Base-by-base conservation (phyloP, 2,329 filamentous ascomycete genomes). In the Hypoxylon sp. region DNA sequence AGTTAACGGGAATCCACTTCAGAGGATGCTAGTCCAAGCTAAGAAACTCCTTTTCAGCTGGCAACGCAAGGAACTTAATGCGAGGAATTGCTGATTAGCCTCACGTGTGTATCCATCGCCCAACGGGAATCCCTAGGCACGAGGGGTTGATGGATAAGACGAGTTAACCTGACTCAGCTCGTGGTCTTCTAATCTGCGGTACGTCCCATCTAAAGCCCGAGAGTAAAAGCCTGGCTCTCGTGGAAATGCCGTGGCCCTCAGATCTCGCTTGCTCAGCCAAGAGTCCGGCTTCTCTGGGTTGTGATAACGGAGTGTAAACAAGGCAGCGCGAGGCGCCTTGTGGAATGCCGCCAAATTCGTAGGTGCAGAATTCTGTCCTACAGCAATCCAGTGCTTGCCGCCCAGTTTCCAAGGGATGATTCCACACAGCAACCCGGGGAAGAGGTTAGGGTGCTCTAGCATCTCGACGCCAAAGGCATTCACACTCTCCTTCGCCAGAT, bases 371-470 rank as follows among this genome's bases (percentile, higher is more conserved):
- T 59, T 54, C 27, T 60, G 34, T 41, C 59, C 34, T 43, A 78
- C 74, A 3, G 68, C 68, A 3, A 75, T 67, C 65, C 71, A 78
- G 6, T 73, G 73, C 57, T 85, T 85, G 1, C 89, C 85, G 0
- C 94, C 94, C 2, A 97, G 79, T 63, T 90, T 87, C 3, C 90
- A 87, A 0, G 89, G 88, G 8, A 97, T 92, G 1, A 98, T 88
- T 0, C 87, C 87, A 2, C 88, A 87, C 72, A 98, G 84, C 72
- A 98, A 84, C 3, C 91, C 91, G 0, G 92, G 90, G 79, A 96
- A 98, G 1, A 98, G 84, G 84, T 96, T 97, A 0, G 96, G 94
- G 73, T 98, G 94, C 77, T 98, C 94, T 74, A 96, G 84, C 71
- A 97, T 89, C 80, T 99, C 96, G 0, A 92, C 90, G 71, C 97